A percentile compares a stretch with the other conserved stretches of the same genome.
Evolutionary conservation across 495 filamentous ascomycete genomes (phyloP).

Genomic region (Mytilinidion resinicola): DNA sequence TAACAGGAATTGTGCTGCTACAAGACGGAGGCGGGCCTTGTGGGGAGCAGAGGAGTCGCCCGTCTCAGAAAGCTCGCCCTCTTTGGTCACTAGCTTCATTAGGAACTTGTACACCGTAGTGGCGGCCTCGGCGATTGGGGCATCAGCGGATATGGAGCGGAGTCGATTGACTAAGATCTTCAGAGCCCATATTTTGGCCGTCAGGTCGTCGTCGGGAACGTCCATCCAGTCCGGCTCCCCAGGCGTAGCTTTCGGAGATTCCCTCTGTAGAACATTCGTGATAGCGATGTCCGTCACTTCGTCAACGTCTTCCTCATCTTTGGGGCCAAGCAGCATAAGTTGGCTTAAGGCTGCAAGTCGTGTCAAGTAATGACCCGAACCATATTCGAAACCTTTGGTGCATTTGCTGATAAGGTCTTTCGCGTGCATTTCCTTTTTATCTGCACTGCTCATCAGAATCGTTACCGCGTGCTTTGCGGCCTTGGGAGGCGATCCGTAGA

Average conservation of each 20-base stretch:
- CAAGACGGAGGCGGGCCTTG: slow-evolving; percentile 68
- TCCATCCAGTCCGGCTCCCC: slow-evolving; percentile 59
- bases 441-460: slow-evolving; percentile 73
- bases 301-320: slow-evolving; percentile 63
- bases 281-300: slow-evolving; percentile 72
- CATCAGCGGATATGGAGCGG: slow-evolving; percentile 54
- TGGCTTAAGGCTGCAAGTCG: slow-evolving; percentile 79
- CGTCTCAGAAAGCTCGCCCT: slow-evolving; percentile 73
- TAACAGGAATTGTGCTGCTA: slow-evolving; percentile 72
- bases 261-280: slow-evolving; percentile 65
- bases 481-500: slow-evolving; percentile 71
- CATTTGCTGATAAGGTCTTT: slow-evolving; percentile 73
- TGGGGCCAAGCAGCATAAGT: slow-evolving; percentile 68
- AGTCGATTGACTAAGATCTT: slow-evolving; percentile 83
- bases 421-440: slow-evolving; percentile 79
- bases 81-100: slow-evolving; percentile 60
- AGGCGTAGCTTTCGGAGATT: slow-evolving; percentile 50
- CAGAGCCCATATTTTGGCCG: slow-evolving; percentile 82
- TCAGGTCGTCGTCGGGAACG: slow-evolving; percentile 68
- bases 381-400: slow-evolving; percentile 70
- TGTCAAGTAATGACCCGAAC: slow-evolving; percentile 68
- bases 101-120: slow-evolving; percentile 69
- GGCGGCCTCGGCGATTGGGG: slow-evolving; percentile 57
- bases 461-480: slow-evolving; percentile 91
- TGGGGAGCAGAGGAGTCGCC: slow-evolving; percentile 68